Percentiles rank a stretch among this genome's conserved stretches.
Evolutionary conservation across 75 land plant species (phyloP).

Genomic region (Azolla pinnata): DNA sequence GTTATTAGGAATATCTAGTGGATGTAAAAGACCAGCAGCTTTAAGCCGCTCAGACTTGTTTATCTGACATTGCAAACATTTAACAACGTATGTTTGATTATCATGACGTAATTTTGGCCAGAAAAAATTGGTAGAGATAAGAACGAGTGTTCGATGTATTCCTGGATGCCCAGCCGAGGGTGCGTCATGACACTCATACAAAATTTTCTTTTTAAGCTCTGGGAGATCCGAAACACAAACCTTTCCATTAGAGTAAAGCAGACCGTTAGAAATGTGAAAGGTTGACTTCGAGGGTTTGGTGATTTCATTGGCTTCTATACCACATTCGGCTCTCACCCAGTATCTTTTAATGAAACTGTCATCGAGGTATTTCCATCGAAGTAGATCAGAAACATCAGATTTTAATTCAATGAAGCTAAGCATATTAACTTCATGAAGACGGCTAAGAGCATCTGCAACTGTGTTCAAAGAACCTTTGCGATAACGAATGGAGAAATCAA

Average conservation of each 20-base stretch:
- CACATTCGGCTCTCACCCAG: no score
- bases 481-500: conserved; percentile 1
- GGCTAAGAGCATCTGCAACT: conserved; percentile 4
- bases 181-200: conserved; percentile 12
- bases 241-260: no score
- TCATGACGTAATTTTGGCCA: conserved; percentile 19
- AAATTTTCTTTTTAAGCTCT: not conserved
- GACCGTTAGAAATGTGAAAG: no score
- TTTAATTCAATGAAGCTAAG: not conserved
- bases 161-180: not conserved
- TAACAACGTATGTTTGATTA: not conserved
- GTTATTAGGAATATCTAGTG: conserved; percentile 12
- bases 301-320: no score
- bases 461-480: not conserved
- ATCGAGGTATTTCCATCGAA: no score
- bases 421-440: not conserved
- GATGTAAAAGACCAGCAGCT: conserved; percentile 19
- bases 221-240: no score
- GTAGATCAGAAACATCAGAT: not conserved
- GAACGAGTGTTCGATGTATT: not conserved
- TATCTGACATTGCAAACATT: conserved; percentile 16
- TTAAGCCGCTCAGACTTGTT: conserved; percentile 1
- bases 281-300: no score
- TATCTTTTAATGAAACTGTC: no score
- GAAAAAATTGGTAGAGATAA: conserved; percentile 2